Base-by-base conservation (phyloP, 257 asterid species). In the Schizonepeta tenuifolia region DNA sequence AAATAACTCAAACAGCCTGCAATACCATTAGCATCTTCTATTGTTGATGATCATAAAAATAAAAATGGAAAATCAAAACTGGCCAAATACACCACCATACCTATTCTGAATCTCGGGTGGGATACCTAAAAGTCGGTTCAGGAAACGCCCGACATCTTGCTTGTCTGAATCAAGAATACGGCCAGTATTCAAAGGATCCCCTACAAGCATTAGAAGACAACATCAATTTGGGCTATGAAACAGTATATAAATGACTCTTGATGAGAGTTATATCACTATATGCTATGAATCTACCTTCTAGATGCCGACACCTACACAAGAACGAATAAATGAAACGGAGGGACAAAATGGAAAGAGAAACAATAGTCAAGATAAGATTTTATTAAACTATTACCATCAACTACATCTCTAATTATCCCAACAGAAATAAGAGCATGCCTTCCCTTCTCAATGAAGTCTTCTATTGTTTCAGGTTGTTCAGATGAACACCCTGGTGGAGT, bases 141-240 rank as follows among this genome's bases (percentile, higher is more conserved):
- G 98, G 73, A 92, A 95, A 71, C 99, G 96, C 64, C 96, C 98
- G 70, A 94, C 97, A 82, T 95, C 98, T 56, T 87, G 92, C 99
- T 87, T 92, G 81, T 95, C 97, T 57, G 98, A 90, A 78, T 95
- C 99, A 75, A 83, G 86, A 79, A 95, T 85, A 36, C 92, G 97
- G 13, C 99, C 98, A 74, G 88, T 63, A 79, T 83, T 94, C 76
- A 90, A 89, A 60, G 84, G 64, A 38, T 94, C 97, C 73, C 96
- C 99, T 95, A 73, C 67, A 8, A 67, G 70, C 40, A 75, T 61
- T 58, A 49, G 74, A 55, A 31, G 61, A 53, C 46, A 59, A 54
- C 35, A 77, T 46, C 26, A 31, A 49, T 65, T 69, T 47, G 62
- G 60, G 51, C 36, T 50, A 69, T 59, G 46, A 60, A 43, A 70